Percentiles rank a stretch among this genome's conserved stretches.
Conservation (phyloP, 2,329 filamentous ascomycete species). For the Aspergillus novoparasiticus region DNA sequence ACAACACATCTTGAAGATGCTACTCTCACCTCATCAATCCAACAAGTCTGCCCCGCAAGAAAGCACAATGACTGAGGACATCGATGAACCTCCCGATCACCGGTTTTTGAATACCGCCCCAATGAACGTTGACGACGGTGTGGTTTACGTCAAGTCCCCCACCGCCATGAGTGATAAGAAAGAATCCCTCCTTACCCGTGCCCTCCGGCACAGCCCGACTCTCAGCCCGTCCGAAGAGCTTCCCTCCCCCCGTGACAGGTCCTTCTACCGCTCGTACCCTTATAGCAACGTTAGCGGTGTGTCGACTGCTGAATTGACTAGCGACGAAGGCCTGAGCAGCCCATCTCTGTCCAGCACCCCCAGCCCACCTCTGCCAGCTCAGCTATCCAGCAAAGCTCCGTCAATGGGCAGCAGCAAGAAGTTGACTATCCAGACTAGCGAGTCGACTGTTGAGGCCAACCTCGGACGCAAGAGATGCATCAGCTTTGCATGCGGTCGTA, state of each 20-base stretch:
- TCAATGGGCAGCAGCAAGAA: conserved; percentile 22
- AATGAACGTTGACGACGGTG: conserved; percentile 31
- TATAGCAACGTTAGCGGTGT: conserved; percentile 78
- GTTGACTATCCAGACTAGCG: conserved; percentile 42
- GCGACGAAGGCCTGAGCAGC: conserved; percentile 87
- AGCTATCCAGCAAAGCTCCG: conserved; percentile 31
- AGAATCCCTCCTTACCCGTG: conserved; percentile 84
- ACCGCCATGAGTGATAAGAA: conserved; percentile 58
- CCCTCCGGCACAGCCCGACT: conserved; percentile 70
- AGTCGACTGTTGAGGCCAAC: conserved; percentile 63
- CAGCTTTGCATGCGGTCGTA: conserved; percentile 82
- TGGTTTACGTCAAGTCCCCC: conserved; percentile 51
- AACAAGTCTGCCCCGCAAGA: conserved; percentile 46
- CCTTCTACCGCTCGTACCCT: conserved; percentile 59
- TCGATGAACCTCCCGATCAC: conserved; percentile 83
- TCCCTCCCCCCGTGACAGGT: conserved; percentile 44
- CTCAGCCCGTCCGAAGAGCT: conserved; percentile 38
- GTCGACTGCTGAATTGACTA: conserved; percentile 90
- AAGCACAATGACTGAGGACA: conserved; percentile 71
- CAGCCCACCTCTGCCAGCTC: conserved; percentile 73
- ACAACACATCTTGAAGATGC: conserved; percentile 48
- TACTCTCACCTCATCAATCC: conserved; percentile 45
- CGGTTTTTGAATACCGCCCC: conserved; percentile 31
- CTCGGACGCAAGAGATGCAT: conserved; percentile 84
- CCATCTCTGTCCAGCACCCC: conserved; percentile 85